Conservation (phyloP, 2,329 filamentous ascomycete genomes). For the Exophiala spinifera region DNA sequence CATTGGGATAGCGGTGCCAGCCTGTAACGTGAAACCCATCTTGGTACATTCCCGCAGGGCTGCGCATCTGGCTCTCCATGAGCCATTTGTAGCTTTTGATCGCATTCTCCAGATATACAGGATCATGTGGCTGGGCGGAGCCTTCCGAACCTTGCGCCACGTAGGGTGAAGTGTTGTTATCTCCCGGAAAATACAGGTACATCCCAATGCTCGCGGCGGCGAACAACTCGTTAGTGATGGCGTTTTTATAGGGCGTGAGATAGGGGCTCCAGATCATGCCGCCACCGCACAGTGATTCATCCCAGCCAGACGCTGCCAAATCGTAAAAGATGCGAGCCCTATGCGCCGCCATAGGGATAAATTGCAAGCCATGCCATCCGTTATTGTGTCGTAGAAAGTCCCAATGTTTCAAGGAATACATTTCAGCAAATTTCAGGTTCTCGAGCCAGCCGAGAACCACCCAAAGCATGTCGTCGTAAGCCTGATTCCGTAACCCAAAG, state of each 20-base stretch:
- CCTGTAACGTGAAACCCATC: conserved; percentile 85
- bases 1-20: conserved; percentile 45
- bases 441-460: conserved; percentile 91
- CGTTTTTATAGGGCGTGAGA: conserved; percentile 84
- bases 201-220: conserved; percentile 81
- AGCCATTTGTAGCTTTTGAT: conserved; percentile 80
- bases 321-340: conserved; percentile 84
- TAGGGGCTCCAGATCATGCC: conserved; percentile 90
- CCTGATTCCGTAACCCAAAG: conserved; percentile 69
- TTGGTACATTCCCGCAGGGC: conserved; percentile 68
- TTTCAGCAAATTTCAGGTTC: conserved; percentile 68
- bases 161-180: conserved; percentile 70
- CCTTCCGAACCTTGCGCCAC: conserved; percentile 31
- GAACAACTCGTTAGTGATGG: conserved; percentile 90
- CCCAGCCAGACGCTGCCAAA: conserved; percentile 75
- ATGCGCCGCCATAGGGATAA: conserved; percentile 74
- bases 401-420: conserved; percentile 66
- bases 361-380: conserved; percentile 73
- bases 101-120: conserved; percentile 68
- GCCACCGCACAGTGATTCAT: conserved; percentile 73
- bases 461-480: conserved; percentile 94
- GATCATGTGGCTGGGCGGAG: conserved; percentile 49
- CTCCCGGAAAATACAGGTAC: conserved; percentile 86
- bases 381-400: conserved; percentile 25
- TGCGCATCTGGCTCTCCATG: conserved; percentile 73